Evolutionary conservation across 495 filamentous ascomycete genomes (phyloP).

Genomic region (Haplographium delicatum): DNA sequence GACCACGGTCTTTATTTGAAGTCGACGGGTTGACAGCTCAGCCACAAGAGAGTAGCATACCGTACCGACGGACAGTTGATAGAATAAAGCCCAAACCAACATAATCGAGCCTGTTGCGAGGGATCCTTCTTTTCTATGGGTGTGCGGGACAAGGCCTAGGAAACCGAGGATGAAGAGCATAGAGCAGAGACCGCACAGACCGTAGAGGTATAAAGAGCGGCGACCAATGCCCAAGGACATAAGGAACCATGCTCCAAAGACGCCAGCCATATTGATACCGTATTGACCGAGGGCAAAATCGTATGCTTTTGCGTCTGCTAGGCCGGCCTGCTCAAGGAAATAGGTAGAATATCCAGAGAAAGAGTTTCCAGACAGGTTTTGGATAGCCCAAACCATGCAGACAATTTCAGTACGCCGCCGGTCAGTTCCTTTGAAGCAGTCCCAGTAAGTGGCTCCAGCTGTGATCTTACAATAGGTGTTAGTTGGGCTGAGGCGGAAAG

Average conservation of each 20-base stretch:
- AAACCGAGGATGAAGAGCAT: conserved; percentile 74
- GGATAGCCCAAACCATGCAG: conserved; percentile 78
- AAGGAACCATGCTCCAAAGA: conserved; percentile 68
- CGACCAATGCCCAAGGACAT: conserved; percentile 68
- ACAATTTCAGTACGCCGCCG: conserved; percentile 72
- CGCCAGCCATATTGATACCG: conserved; percentile 67
- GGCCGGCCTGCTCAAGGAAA: conserved; percentile 70
- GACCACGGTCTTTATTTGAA: conserved; percentile 74
- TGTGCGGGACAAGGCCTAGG: conserved; percentile 56
- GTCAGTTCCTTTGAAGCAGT: conserved; percentile 73
- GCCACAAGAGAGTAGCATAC: conserved; percentile 75
- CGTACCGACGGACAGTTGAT: conserved; percentile 72
- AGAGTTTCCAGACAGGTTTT: conserved; percentile 72
- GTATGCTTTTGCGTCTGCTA: conserved; percentile 53
- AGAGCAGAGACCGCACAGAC: conserved; percentile 56
- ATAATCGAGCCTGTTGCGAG: conserved; percentile 68
- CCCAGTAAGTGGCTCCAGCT: conserved; percentile 60
- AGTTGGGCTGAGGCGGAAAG: too few relatives aligned
- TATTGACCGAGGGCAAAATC: conserved; percentile 70
- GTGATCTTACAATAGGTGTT: too few relatives aligned
- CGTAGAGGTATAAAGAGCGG: conserved; percentile 64
- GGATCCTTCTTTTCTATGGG: conserved; percentile 46
- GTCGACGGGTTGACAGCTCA: conserved; percentile 65
- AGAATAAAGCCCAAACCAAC: conserved; percentile 67
- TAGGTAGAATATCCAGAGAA: conserved; percentile 77